These are phyloP conservation scores for Kuraishia borneana DNA, from an alignment of 805 yeast genomes.

Conservation along the genomic window DNA sequence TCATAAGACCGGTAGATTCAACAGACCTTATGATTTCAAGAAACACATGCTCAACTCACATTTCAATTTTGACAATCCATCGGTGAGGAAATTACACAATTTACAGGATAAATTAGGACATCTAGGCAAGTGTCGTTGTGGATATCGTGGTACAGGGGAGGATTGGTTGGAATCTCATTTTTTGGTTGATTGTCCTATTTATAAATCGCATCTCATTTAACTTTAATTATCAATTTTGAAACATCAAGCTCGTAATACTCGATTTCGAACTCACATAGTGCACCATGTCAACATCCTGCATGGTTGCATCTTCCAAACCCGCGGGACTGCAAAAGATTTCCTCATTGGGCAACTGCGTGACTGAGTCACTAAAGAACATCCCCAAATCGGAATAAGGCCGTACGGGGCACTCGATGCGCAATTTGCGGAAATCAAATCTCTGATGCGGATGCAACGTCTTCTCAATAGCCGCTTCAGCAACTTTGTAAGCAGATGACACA, in stretches of 20 bases:
- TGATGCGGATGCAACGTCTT: slow-evolving; percentile 21
- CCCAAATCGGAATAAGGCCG: slow-evolving; percentile 19
- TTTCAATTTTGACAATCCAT: slow-evolving; percentile 39
- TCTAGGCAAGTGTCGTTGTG: slow-evolving; percentile 46
- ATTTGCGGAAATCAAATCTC: slow-evolving; percentile 11
- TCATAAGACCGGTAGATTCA: slow-evolving; percentile 52
- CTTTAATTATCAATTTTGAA: background rate
- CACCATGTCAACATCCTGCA: no score
- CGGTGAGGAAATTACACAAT: slow-evolving; percentile 32
- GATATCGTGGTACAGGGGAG: slow-evolving; percentile 31
- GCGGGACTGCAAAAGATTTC: no score
- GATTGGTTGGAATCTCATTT: slow-evolving; percentile 51
- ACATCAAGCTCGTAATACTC: no score
- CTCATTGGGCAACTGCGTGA: no score
- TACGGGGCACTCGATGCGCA: slow-evolving; percentile 24
- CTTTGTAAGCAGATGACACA: slow-evolving; percentile 10
- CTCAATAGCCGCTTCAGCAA: slow-evolving; percentile 17
- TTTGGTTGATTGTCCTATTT: slow-evolving; percentile 7
- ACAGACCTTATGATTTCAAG: slow-evolving; percentile 58
- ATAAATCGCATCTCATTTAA: background rate
- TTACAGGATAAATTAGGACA: slow-evolving; percentile 39
- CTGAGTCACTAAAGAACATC: slow-evolving; percentile 13
- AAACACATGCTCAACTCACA: slow-evolving; percentile 54
- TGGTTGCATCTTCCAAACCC: no score
- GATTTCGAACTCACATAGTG: no score